These are phyloP conservation scores for Stentor roeselii DNA, from an alignment of 73 alveolate genomes.

Conservation along the genomic window DNA sequence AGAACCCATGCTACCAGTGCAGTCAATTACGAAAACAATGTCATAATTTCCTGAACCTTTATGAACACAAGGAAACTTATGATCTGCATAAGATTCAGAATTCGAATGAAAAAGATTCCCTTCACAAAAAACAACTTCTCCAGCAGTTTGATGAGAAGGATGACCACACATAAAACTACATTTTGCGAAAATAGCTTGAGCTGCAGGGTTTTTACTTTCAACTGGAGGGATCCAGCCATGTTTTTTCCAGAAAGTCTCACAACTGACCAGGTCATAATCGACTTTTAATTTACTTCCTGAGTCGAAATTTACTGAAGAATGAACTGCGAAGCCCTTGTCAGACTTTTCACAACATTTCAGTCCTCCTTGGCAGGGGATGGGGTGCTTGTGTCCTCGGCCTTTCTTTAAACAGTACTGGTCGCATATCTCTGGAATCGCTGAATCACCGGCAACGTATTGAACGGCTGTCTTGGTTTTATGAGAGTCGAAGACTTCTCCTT, in stretches of 20 bases:
- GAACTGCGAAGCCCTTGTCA: slow-evolving; percentile 24
- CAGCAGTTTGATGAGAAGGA: background rate
- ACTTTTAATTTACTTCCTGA: slow-evolving; percentile 9
- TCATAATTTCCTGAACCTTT: background rate
- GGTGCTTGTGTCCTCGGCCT: slow-evolving; percentile 54
- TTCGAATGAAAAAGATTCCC: background rate
- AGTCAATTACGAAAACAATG: background rate
- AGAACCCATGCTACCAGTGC: background rate
- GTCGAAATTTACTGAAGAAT: slow-evolving; percentile 32
- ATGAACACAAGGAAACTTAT: slow-evolving; percentile 7
- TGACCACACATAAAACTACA: background rate
- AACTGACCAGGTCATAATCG: slow-evolving; percentile 33
- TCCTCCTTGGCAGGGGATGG: slow-evolving; percentile 41
- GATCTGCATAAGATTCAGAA: background rate
- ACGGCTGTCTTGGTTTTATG: slow-evolving; percentile 18
- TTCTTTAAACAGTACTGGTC: slow-evolving; percentile 35
- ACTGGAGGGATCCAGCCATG: slow-evolving; percentile 47
- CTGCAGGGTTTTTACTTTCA: background rate
- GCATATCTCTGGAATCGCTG: slow-evolving; percentile 45
- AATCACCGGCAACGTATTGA: slow-evolving; percentile 36
- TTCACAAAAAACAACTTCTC: background rate
- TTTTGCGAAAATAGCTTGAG: background rate
- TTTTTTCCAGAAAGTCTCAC: slow-evolving; percentile 37
- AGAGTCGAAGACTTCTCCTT: background rate
- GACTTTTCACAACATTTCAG: slow-evolving; percentile 32